These are phyloP conservation scores for Cladosporium sp. DNA, from an alignment of 2,329 filamentous ascomycete genomes.

Conservation along the genomic window DNA sequence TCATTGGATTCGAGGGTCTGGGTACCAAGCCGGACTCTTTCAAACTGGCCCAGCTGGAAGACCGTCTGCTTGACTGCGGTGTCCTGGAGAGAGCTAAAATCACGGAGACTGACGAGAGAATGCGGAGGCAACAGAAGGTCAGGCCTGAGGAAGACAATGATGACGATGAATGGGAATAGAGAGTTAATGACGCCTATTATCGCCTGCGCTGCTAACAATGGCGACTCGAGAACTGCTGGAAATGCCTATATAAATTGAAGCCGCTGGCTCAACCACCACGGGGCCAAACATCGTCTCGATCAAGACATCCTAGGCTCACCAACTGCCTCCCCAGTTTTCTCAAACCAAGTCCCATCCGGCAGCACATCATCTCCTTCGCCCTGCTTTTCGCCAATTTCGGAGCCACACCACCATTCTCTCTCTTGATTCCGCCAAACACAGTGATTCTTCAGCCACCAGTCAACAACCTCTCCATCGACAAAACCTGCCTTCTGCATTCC, in stretches of 20 bases:
- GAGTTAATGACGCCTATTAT: too few relatives aligned
- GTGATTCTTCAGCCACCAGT: conserved; percentile 10
- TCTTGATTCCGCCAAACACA: not conserved
- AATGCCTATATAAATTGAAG: too few relatives aligned
- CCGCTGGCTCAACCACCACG: too few relatives aligned
- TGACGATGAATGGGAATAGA: conserved; percentile 28
- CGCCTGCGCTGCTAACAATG: too few relatives aligned
- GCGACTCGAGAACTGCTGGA: too few relatives aligned
- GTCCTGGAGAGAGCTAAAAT: conserved; percentile 49
- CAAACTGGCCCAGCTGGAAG: conserved; percentile 49
- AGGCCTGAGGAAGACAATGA: conserved; percentile 40
- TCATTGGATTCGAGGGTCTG: conserved; percentile 55
- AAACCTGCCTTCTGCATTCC: not conserved
- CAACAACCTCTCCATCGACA: conserved; percentile 4
- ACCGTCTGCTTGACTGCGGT: conserved; percentile 44
- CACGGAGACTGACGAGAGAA: conserved; percentile 37
- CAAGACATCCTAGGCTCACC: not conserved
- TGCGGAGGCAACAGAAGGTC: conserved; percentile 27
- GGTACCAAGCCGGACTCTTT: conserved; percentile 49
- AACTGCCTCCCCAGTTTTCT: not conserved
- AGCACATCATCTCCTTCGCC: conserved; percentile 5
- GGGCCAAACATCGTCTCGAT: too few relatives aligned
- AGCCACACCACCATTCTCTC: conserved; percentile 4
- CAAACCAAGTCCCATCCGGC: conserved; percentile 5
- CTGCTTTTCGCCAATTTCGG: conserved; percentile 2